These are phyloP conservation scores for Gnomoniopsis sp. DNA, from an alignment of 2,329 filamentous ascomycete genomes.

Conservation along the genomic window DNA sequence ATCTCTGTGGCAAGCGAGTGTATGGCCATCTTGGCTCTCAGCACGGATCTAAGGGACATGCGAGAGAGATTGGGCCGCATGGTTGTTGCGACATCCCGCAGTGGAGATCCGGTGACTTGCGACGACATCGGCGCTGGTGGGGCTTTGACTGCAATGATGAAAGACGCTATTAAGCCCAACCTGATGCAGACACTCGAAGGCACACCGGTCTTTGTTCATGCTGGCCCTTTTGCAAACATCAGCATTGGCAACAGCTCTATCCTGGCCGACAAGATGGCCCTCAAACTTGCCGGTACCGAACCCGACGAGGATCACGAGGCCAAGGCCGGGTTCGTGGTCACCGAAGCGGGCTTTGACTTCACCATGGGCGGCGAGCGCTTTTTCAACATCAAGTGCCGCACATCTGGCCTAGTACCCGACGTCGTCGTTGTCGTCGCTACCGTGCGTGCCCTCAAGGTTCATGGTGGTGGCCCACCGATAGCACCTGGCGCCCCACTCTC, in stretches of 20 bases:
- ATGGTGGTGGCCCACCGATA: conserved; percentile 94
- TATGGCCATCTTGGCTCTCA: conserved; percentile 96
- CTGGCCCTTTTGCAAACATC: conserved; percentile 97
- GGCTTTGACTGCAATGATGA: conserved; percentile 91
- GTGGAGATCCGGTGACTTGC: conserved; percentile 88
- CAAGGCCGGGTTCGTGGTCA: conserved; percentile 90
- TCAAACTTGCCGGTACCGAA: conserved; percentile 95
- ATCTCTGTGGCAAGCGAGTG: conserved; percentile 97
- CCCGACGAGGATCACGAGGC: conserved; percentile 78
- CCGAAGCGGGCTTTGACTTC: conserved; percentile 97
- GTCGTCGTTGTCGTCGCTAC: conserved; percentile 94
- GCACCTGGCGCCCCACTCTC: conserved; percentile 80
- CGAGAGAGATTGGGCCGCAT: conserved; percentile 90
- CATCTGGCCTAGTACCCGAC: conserved; percentile 87
- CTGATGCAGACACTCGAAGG: conserved; percentile 98
- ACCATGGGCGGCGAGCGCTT: conserved; percentile 99
- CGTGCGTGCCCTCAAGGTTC: conserved; percentile 92
- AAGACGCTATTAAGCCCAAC: conserved; percentile 94
- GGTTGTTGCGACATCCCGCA: conserved; percentile 85
- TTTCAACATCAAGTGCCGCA: conserved; percentile 99
- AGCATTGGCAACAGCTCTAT: conserved; percentile 96
- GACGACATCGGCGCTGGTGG: conserved; percentile 93
- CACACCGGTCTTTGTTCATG: conserved; percentile 95
- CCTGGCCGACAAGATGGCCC: conserved; percentile 87
- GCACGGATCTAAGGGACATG: conserved; percentile 83